Conservation (phyloP, 164 flowering plant genomes). For the Cinnamomum chago region DNA sequence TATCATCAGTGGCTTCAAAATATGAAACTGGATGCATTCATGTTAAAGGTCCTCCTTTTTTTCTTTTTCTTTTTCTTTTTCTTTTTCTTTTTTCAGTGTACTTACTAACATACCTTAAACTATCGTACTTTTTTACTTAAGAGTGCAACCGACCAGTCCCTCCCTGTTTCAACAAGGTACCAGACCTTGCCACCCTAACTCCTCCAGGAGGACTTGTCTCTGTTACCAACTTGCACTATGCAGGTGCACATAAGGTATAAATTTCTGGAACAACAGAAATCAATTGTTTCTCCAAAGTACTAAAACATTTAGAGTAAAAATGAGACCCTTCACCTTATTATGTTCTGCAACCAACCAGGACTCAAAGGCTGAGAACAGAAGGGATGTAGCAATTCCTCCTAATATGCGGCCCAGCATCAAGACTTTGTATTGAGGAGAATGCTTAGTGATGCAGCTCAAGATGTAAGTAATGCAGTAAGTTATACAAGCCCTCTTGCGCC, state of each 20-base stretch:
- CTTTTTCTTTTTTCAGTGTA: no score
- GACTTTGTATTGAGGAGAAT: constrained; percentile 86
- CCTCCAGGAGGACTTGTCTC: no score
- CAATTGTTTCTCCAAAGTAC: neutral
- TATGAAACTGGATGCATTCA: no score
- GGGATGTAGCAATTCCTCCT: constrained; percentile 98
- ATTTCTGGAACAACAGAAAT: neutral
- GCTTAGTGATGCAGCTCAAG: constrained; percentile 95
- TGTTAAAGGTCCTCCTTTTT: no score
- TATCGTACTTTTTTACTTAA: no score
- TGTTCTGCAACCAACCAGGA: constrained; percentile 99
- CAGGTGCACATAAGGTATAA: no score
- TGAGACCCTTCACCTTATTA: constrained; percentile 58
- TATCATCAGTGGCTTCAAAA: no score
- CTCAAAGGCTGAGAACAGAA: constrained; percentile 92
- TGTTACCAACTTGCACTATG: no score
- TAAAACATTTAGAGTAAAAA: neutral
- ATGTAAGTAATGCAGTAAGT: constrained; percentile 97
- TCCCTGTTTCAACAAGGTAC: neutral
- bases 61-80: no score
- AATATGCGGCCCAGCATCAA: constrained; percentile 92
- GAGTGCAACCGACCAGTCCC: neutral
- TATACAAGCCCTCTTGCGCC: constrained; percentile 93
- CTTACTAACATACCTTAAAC: no score
- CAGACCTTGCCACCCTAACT: no score